Evolutionary conservation across 2,329 filamentous ascomycete genomes (phyloP).

Genomic region (Sclerotinia minor): DNA sequence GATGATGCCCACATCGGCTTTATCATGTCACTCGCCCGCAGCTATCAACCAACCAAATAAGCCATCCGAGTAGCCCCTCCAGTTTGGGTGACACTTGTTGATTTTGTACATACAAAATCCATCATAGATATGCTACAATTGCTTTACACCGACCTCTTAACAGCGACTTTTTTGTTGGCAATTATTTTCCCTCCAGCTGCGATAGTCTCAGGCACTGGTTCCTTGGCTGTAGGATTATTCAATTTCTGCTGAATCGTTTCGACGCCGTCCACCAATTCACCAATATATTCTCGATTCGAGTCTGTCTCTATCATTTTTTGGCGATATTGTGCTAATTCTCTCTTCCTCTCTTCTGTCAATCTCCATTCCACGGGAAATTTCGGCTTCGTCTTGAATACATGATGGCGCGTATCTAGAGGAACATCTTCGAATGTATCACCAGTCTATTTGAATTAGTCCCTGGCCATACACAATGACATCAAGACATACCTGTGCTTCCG

Average conservation of each 20-base stretch:
- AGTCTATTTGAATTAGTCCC: constrained; percentile 51
- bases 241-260: constrained; percentile 49
- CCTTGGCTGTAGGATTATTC: constrained; percentile 29
- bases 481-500: constrained; percentile 64
- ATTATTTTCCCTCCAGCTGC: constrained; percentile 29
- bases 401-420: constrained; percentile 84
- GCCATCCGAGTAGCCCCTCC: not conserved
- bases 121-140: constrained; percentile 30
- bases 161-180: constrained; percentile 34
- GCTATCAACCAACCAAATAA: not conserved
- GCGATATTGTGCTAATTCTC: constrained; percentile 64
- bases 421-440: constrained; percentile 84
- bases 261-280: constrained; percentile 59
- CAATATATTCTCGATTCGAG: constrained; percentile 52
- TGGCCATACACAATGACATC: not conserved
- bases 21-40: constrained; percentile 2
- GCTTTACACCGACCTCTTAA: constrained; percentile 32
- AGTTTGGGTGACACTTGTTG: not conserved
- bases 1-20: not conserved
- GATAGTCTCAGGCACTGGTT: constrained; percentile 38
- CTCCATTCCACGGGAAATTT: constrained; percentile 83
- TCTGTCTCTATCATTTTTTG: constrained; percentile 55
- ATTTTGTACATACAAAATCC: constrained; percentile 32
- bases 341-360: constrained; percentile 68
- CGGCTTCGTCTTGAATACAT: constrained; percentile 65